These are phyloP conservation scores for Mallotus repandus DNA, from an alignment of 441 rosid genomes.

Conservation along the genomic window DNA sequence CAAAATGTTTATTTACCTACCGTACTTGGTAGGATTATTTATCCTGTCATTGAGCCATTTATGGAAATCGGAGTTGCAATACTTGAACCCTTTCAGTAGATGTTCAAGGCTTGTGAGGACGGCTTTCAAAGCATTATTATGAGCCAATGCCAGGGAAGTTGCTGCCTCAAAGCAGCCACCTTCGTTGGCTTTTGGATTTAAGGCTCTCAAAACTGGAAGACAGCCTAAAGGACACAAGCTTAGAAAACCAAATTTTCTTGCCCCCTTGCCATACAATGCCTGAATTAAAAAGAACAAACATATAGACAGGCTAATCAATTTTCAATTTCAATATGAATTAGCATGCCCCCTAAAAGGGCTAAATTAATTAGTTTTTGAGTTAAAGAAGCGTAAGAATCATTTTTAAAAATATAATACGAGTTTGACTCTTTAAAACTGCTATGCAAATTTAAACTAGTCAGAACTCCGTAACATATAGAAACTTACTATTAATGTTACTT, in stretches of 20 bases:
- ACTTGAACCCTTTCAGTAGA: slow-evolving; percentile 39
- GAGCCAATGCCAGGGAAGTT: slow-evolving; percentile 44
- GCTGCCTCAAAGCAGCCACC: slow-evolving; percentile 48
- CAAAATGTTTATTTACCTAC: slow-evolving; percentile 18
- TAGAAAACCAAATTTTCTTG: slow-evolving; percentile 51
- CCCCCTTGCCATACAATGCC: slow-evolving; percentile 50
- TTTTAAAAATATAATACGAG: no score
- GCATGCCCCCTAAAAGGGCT: not conserved
- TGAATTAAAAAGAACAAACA: slow-evolving; percentile 11
- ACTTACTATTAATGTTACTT: no score
- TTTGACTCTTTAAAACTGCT: no score
- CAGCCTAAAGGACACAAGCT: slow-evolving; percentile 52
- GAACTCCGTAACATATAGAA: no score
- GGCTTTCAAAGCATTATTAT: slow-evolving; percentile 39
- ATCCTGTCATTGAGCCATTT: slow-evolving; percentile 42
- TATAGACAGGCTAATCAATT: not conserved
- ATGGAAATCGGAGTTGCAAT: slow-evolving; percentile 43
- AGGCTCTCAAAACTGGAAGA: slow-evolving; percentile 46
- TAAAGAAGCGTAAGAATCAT: no score
- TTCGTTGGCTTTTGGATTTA: slow-evolving; percentile 32
- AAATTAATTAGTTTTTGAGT: not conserved
- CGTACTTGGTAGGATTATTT: slow-evolving; percentile 33
- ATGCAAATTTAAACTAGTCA: no score
- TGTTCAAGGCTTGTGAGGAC: slow-evolving; percentile 38
- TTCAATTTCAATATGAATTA: not conserved